Conservation (phyloP, 306 rosid species). For the Quercus aquifolioides region DNA sequence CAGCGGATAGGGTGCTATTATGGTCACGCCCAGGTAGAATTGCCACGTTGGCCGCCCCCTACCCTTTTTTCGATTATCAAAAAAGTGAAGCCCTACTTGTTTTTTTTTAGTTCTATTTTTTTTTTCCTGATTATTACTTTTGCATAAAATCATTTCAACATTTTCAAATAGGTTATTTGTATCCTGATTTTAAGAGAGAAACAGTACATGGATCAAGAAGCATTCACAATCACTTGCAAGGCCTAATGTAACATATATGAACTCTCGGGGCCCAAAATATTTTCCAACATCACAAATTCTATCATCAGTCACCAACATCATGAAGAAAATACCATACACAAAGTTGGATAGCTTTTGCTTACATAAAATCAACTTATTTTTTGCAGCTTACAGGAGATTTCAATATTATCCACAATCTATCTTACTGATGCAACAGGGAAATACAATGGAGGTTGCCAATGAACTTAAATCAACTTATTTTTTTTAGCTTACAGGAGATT, state of each 20-base stretch:
- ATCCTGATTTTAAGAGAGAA: not conserved
- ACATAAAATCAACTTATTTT: not conserved
- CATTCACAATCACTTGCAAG: not conserved
- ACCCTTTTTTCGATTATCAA: no score
- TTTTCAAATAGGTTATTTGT: not conserved
- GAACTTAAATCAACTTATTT: no score
- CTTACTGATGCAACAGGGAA: constrained; percentile 12
- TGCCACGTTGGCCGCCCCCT: no score
- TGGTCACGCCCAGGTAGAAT: no score
- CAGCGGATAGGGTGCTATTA: no score
- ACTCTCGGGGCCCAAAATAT: not conserved
- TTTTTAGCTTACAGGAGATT: no score
- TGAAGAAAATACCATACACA: not conserved
- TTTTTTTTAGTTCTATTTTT: no score
- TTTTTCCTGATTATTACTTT: no score
- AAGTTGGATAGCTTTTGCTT: not conserved
- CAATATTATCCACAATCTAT: constrained; percentile 2
- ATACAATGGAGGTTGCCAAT: no score
- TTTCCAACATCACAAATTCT: not conserved
- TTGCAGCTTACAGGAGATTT: not conserved
- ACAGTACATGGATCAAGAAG: not conserved
- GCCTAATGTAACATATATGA: no score
- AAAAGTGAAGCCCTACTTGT: no score
- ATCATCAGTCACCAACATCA: not conserved
- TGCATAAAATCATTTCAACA: not conserved